A percentile compares a stretch with the other conserved stretches of the same genome.
Conservation (phyloP, 1,284 basidiomycete genomes). For the Puccinia novopanici region DNA sequence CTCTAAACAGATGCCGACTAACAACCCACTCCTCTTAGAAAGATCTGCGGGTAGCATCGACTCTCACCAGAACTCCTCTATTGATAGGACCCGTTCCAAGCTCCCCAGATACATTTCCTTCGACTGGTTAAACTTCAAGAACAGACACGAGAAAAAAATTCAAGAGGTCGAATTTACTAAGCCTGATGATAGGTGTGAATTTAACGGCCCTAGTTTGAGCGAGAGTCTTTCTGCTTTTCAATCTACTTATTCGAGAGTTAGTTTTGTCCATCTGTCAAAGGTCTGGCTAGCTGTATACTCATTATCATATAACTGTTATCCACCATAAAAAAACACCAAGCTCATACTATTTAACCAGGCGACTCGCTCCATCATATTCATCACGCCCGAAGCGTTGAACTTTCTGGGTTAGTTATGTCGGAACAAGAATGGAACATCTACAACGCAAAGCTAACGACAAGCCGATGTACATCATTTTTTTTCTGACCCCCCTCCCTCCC, state of each 20-base stretch:
- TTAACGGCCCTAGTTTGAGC: constrained; percentile 1
- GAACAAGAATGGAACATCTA: background rate
- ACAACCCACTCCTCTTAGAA: background rate
- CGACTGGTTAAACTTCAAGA: constrained; percentile 15
- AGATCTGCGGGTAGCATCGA: too few species aligned
- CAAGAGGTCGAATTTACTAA: constrained; percentile 18
- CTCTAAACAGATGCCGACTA: background rate
- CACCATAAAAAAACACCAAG: background rate
- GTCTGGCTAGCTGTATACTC: too few species aligned
- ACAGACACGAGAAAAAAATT: constrained; percentile 8
- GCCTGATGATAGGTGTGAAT: background rate
- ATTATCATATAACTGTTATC: too few species aligned
- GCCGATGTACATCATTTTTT: too few species aligned
- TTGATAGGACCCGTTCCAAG: background rate
- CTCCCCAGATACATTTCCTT: background rate
- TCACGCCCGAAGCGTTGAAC: constrained; percentile 31
- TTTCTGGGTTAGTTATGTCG: constrained; percentile 31
- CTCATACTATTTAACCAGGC: constrained; percentile 38
- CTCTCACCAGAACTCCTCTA: background rate
- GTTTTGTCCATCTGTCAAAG: background rate
- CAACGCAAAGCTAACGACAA: too few species aligned
- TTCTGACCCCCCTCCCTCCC: too few species aligned
- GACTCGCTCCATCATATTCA: constrained; percentile 14
- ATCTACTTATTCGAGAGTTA: constrained; percentile 45
- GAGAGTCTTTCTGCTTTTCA: constrained; percentile 26